These are phyloP conservation scores for Elaeagnus macrophylla DNA, from an alignment of 306 rosid genomes.

Conservation along the genomic window DNA sequence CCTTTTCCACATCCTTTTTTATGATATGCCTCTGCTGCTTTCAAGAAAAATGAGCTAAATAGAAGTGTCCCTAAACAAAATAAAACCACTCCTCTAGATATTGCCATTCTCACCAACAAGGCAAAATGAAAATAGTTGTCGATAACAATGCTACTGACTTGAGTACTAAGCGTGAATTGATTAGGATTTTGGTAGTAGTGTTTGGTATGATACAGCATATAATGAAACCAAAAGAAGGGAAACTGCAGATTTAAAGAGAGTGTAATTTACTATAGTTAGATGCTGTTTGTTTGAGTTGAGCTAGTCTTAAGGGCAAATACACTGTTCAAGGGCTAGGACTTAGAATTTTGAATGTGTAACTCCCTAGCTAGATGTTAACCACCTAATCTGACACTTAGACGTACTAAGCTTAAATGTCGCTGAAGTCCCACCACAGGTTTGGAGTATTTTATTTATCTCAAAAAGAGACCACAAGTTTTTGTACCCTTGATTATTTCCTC, in stretches of 20 bases:
- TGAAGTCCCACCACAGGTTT: too few relatives aligned
- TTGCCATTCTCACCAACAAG: conserved; percentile 13
- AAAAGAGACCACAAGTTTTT: too few relatives aligned
- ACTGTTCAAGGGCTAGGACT: not conserved
- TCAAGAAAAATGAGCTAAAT: conserved; percentile 17
- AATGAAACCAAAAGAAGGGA: not conserved
- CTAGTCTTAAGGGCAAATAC: conserved; percentile 25
- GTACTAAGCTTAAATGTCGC: too few relatives aligned
- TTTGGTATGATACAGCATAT: not conserved
- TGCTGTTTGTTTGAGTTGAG: conserved; percentile 21
- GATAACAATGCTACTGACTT: not conserved
- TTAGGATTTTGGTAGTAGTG: not conserved
- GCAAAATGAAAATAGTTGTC: not conserved
- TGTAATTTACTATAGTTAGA: conserved; percentile 18
- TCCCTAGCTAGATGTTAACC: not conserved
- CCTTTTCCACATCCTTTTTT: not conserved
- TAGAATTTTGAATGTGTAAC: not conserved
- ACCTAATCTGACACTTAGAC: not conserved
- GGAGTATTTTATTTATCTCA: too few relatives aligned
- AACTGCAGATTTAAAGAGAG: conserved; percentile 11
- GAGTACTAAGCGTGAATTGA: not conserved
- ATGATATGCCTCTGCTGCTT: conserved; percentile 10
- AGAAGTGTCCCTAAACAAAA: conserved; percentile 23
- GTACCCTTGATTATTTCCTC: too few relatives aligned
- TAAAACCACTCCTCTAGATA: conserved; percentile 21